A percentile compares a stretch with the other conserved stretches of the same genome.
These are phyloP conservation scores for Kernera saxatilis DNA, from an alignment of 345 rosid species.

Conservation along the genomic window DNA sequence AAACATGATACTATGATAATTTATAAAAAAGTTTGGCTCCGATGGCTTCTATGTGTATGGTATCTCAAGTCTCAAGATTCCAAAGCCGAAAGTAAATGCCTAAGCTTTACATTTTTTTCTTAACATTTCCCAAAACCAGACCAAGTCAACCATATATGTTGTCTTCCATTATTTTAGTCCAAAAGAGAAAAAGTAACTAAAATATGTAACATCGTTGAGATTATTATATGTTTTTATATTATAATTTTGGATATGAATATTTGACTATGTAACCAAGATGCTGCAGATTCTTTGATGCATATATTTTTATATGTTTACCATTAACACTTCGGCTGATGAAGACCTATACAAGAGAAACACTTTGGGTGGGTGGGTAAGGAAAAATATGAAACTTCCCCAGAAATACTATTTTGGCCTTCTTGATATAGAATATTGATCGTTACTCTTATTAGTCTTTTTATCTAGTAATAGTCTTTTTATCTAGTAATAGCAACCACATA, in stretches of 20 bases:
- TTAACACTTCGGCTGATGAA: conserved; percentile 2
- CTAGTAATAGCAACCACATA: conserved; percentile 5
- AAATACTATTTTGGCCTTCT: background rate
- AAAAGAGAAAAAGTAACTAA: background rate
- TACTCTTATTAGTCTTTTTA: background rate
- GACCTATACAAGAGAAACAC: background rate
- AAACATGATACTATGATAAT: background rate
- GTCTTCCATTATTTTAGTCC: conserved; percentile 6
- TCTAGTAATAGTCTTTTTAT: too few relatives aligned
- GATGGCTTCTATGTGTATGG: conserved; percentile 20
- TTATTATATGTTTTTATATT: background rate
- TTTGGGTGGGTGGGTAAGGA: conserved; percentile 8
- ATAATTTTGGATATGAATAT: conserved; percentile 17
- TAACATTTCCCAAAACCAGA: background rate
- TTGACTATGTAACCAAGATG: conserved; percentile 15
- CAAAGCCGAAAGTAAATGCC: background rate
- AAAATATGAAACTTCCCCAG: background rate
- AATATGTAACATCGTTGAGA: background rate
- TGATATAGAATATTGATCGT: background rate
- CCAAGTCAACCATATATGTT: conserved; percentile 17
- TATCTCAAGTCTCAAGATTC: conserved; percentile 21
- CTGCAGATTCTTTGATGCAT: conserved; percentile 2
- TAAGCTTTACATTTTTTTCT: background rate
- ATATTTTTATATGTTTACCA: background rate
- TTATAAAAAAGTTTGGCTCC: background rate